phyloP scores from a whole-genome alignment of 2,329 filamentous ascomycete genomes.

The Fusarium sp. region DNA sequence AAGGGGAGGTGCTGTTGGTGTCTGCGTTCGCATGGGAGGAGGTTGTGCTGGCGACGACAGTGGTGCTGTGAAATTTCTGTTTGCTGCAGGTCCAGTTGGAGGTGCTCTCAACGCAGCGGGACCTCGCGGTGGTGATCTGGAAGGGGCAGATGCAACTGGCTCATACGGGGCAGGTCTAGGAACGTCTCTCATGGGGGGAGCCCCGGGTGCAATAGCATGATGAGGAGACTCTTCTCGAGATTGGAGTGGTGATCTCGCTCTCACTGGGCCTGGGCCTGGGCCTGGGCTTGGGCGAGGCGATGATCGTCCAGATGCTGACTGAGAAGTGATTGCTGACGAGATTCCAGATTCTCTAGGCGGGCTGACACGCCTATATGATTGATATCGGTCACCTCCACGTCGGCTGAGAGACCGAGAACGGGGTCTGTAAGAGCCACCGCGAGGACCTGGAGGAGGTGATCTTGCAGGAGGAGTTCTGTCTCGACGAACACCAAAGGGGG shows the following conservation, averaged over 20 bases:
- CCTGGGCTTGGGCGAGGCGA: conserved; percentile 58
- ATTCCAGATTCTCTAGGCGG: conserved; percentile 59
- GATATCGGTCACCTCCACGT: conserved; percentile 55
- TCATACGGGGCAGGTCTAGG: conserved; percentile 44
- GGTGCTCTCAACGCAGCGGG: conserved; percentile 62
- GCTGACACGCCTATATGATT: conserved; percentile 56
- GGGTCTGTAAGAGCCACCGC: conserved; percentile 59
- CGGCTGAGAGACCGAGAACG: conserved; percentile 61
- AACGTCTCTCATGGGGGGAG: conserved; percentile 42
- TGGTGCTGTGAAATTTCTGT: conserved; percentile 52
- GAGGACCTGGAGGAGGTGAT: conserved; percentile 43
- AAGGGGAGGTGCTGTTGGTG: conserved; percentile 46
- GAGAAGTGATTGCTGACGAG: conserved; percentile 60
- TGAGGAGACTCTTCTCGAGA: conserved; percentile 53
- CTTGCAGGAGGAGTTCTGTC: conserved; percentile 46
- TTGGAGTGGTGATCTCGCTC: conserved; percentile 56
- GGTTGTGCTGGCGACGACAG: conserved; percentile 48
- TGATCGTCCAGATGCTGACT: conserved; percentile 59
- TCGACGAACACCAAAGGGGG: conserved; percentile 55
- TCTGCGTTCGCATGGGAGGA: conserved; percentile 48
- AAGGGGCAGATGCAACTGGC: conserved; percentile 38
- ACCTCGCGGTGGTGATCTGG: conserved; percentile 61
- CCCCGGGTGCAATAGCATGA: conserved; percentile 36
- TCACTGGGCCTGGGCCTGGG: conserved; percentile 53
- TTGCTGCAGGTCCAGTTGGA: conserved; percentile 54